A percentile compares a stretch with the other conserved stretches of the same genome.
Evolutionary conservation across 1,284 basidiomycete species (phyloP).

Genomic region (Ganoderma boninense): DNA sequence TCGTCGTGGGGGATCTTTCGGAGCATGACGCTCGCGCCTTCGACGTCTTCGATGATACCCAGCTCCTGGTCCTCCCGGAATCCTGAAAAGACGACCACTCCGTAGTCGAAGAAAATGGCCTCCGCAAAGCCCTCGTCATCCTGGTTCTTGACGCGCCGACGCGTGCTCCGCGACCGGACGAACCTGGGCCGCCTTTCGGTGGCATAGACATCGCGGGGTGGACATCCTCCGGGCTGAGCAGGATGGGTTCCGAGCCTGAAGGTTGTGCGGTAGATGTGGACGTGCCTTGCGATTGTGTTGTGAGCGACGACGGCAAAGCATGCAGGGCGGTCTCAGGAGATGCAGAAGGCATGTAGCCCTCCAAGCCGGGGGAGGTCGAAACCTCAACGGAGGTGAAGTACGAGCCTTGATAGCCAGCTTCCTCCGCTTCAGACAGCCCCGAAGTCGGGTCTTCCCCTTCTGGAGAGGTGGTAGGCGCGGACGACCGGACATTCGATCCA

Average conservation of each 20-base stretch:
- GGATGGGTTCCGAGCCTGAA: not conserved
- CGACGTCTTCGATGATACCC: slow-evolving; percentile 84
- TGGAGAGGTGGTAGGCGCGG: slow-evolving; percentile 66
- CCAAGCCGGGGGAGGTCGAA: slow-evolving; percentile 35
- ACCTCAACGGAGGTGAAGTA: slow-evolving; percentile 70
- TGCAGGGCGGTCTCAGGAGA: slow-evolving; percentile 50
- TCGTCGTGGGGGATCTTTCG: slow-evolving; percentile 68
- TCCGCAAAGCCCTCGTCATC: slow-evolving; percentile 66
- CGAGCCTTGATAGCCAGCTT: slow-evolving; percentile 87
- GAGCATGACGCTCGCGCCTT: slow-evolving; percentile 74
- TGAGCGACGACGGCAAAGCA: slow-evolving; percentile 8
- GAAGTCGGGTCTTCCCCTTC: slow-evolving; percentile 65
- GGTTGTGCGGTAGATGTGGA: not conserved
- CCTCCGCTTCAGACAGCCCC: slow-evolving; percentile 87
- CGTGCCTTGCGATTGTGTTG: not conserved
- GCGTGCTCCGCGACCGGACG: slow-evolving; percentile 29
- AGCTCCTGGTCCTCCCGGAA: slow-evolving; percentile 79
- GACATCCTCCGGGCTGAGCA: slow-evolving; percentile 22
- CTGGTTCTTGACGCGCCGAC: slow-evolving; percentile 22
- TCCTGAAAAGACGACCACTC: slow-evolving; percentile 91
- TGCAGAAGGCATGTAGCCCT: slow-evolving; percentile 63
- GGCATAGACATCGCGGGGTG: slow-evolving; percentile 21
- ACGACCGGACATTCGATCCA: slow-evolving; percentile 85
- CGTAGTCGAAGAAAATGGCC: slow-evolving; percentile 87
- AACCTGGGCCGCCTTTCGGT: slow-evolving; percentile 20